Percentiles rank a stretch among this genome's conserved stretches.
These are phyloP conservation scores for Colletotrichum phormii DNA, from an alignment of 2,329 filamentous ascomycete genomes.

Conservation along the genomic window DNA sequence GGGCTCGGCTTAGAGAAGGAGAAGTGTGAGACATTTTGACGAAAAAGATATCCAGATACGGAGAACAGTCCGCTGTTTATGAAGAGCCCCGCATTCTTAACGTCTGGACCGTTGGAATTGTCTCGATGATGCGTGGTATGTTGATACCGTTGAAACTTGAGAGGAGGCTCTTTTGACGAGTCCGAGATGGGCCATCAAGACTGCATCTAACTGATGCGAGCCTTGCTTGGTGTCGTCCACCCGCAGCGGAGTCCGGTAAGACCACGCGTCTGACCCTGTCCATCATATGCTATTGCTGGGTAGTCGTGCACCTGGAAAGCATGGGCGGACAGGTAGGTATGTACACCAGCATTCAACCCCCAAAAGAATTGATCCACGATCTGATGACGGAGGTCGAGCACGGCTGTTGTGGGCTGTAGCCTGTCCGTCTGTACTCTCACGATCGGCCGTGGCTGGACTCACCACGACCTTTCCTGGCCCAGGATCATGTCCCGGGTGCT, in stretches of 20 bases:
- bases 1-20: background rate
- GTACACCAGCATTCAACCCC: no score
- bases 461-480: background rate
- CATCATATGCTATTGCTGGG: background rate
- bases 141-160: background rate
- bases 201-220: background rate
- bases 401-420: background rate
- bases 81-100: background rate
- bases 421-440: background rate
- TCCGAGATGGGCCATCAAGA: background rate
- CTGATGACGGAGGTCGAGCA: background rate
- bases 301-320: background rate
- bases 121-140: slow-evolving; percentile 6
- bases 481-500: background rate
- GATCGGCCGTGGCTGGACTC: background rate
- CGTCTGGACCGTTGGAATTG: slow-evolving; percentile 5
- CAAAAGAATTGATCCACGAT: slow-evolving; percentile 2
- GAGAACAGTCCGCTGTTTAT: background rate
- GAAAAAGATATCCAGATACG: background rate
- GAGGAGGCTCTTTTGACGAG: slow-evolving; percentile 6
- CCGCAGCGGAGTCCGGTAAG: background rate
- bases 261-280: background rate
- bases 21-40: slow-evolving; percentile 15
- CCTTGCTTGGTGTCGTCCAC: background rate
- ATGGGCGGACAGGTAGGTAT: background rate